These are phyloP conservation scores for Takashimella koratensis DNA, from an alignment of 1,284 basidiomycete species.

Conservation along the genomic window DNA sequence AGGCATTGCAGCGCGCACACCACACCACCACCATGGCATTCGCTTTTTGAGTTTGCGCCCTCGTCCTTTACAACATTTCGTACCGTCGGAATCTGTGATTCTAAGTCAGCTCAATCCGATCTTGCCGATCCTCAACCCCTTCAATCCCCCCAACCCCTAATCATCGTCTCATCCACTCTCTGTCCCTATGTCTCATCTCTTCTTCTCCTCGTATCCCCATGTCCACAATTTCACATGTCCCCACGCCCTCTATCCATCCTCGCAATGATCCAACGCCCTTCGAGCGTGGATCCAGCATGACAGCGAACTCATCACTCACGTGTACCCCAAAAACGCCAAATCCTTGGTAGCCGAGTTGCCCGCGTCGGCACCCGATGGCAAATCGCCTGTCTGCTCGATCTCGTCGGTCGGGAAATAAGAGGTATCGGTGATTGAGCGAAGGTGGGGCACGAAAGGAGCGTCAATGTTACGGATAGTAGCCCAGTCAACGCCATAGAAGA, in stretches of 20 bases:
- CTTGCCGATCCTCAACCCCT: slow-evolving; percentile 2
- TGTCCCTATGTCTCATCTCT: too few species aligned
- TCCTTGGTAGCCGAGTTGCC: slow-evolving; percentile 73
- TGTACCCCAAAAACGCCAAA: slow-evolving; percentile 84
- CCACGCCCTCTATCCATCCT: too few species aligned
- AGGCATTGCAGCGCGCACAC: too few species aligned
- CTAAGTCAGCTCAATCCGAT: neutral
- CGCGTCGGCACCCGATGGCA: slow-evolving; percentile 56
- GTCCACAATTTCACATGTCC: too few species aligned
- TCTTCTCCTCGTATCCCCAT: too few species aligned
- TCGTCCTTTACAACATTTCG: slow-evolving; percentile 40
- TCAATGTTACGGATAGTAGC: slow-evolving; percentile 83
- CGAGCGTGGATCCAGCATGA: neutral
- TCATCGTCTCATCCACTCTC: neutral
- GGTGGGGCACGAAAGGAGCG: slow-evolving; percentile 89
- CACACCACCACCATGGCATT: too few species aligned
- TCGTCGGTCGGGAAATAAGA: slow-evolving; percentile 98
- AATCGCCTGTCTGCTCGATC: slow-evolving; percentile 72
- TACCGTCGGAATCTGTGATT: slow-evolving; percentile 43
- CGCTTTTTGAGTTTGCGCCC: too few species aligned
- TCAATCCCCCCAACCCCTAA: neutral
- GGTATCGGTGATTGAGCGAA: slow-evolving; percentile 81
- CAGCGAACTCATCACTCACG: slow-evolving; percentile 21
- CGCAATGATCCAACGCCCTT: too few species aligned
- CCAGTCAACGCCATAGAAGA: slow-evolving; percentile 98